Conservation (phyloP, 495 filamentous ascomycete species). For the Penicillium samsonianum region DNA sequence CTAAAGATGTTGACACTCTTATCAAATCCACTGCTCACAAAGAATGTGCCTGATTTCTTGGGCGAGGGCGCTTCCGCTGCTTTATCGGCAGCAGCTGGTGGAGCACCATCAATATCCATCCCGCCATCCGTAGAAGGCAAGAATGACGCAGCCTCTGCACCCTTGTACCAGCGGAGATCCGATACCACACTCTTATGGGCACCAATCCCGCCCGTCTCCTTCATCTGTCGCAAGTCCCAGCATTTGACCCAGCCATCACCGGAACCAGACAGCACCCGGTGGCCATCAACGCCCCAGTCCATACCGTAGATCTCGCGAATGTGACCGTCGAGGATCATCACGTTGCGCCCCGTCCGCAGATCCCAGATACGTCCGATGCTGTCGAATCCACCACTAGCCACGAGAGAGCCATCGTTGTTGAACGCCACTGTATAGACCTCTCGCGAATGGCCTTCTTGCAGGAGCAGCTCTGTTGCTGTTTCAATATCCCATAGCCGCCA, state of each 20-base stretch:
- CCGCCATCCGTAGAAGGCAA: slow-evolving; percentile 56
- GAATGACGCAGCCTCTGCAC: slow-evolving; percentile 64
- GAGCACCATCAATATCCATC: slow-evolving; percentile 56
- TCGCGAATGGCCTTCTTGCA: slow-evolving; percentile 93
- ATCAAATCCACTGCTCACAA: slow-evolving; percentile 89
- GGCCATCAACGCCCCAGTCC: slow-evolving; percentile 89
- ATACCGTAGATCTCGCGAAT: slow-evolving; percentile 90
- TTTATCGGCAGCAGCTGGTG: slow-evolving; percentile 18
- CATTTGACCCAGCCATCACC: slow-evolving; percentile 96
- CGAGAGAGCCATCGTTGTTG: slow-evolving; percentile 84
- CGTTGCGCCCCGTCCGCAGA: slow-evolving; percentile 85
- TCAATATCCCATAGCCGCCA: slow-evolving; percentile 97
- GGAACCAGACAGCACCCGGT: slow-evolving; percentile 85
- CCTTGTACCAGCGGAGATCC: slow-evolving; percentile 93
- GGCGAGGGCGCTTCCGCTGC: slow-evolving; percentile 39
- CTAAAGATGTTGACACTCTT: slow-evolving; percentile 95
- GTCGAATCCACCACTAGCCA: slow-evolving; percentile 88
- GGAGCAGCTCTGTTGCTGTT: slow-evolving; percentile 75
- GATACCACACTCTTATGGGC: slow-evolving; percentile 91
- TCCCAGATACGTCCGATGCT: slow-evolving; percentile 97
- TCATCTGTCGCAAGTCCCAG: slow-evolving; percentile 92
- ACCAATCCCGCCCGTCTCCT: slow-evolving; percentile 77
- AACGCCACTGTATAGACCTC: slow-evolving; percentile 89
- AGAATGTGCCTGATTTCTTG: slow-evolving; percentile 80
- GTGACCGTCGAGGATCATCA: slow-evolving; percentile 94